Evolutionary conservation across 2,329 filamentous ascomycete genomes (phyloP), one percentile per base, ranked within the genome.

Genomic region (Zymoseptoria tritici): DNA sequence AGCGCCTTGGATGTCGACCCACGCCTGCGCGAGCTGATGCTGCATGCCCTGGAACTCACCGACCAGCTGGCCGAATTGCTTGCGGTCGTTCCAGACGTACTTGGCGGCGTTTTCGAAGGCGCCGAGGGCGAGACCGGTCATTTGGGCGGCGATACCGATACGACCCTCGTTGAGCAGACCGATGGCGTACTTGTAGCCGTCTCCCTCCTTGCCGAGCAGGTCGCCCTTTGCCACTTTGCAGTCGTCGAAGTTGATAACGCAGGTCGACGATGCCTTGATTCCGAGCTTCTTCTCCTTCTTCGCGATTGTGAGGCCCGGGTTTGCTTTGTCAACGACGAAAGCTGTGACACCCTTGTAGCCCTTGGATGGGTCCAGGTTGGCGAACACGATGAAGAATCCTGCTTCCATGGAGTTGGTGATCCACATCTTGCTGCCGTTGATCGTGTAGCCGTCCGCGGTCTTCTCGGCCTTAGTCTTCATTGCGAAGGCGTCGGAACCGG

Each of bases 271-370:
- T 57, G 94, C 94, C 72, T 85, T 88, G 79, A 99, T 99, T 60
- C 94, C 94, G 54, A 99, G 86, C 82, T 99, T 99, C 88, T 97
- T 97, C 82, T 99, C 94, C 82, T 99, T 99, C 85, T 99, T 99
- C 49, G 94, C 91, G 71, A 99, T 95, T 62, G 85, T 87, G 81
- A 99, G 97, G 36, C 94, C 94, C 58, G 88, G 86, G 55, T 85
- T 89, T 70, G 82, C 87, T 81, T 96, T 97, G 78, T 97, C 92
- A 50, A 97, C 87, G 62, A 99, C 80, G 74, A 99, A 99, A 56
- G 94, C 94, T 1, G 91, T 92, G 76, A 99, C 99, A 60, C 94
- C 94, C 77, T 92, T 93, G 83, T 99, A 97, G 57, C 91, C 93
- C 79, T 93, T 91, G 78, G 85, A 87, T 0, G 88, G 92, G 73